Percentiles rank a stretch among this genome's conserved stretches.
Evolutionary conservation across 1,139 yeast species (phyloP).

Genomic region (Pneumocystis jirovecii): DNA sequence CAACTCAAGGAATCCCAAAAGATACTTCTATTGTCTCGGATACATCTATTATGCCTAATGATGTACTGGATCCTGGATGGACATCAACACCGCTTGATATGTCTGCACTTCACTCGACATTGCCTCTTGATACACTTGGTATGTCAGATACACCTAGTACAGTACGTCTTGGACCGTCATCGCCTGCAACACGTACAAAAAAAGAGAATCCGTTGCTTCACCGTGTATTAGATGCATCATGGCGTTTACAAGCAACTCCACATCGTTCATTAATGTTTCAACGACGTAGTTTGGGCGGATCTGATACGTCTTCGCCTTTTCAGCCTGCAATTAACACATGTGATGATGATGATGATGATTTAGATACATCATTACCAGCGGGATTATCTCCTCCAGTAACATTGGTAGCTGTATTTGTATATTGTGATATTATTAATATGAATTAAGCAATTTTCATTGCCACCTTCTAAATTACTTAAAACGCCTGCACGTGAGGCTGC

Average conservation of each 20-base stretch:
- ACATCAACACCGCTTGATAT: slow-evolving; percentile 13
- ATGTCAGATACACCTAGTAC: not conserved
- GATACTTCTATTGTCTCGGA: not conserved
- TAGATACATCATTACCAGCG: not conserved
- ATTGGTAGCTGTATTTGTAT: not conserved
- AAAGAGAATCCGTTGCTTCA: slow-evolving; percentile 20
- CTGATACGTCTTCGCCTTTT: not conserved
- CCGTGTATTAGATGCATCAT: slow-evolving; percentile 24
- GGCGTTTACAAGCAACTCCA: slow-evolving; percentile 27
- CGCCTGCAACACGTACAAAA: not conserved
- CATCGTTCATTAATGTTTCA: not conserved
- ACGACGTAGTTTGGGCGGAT: not conserved
- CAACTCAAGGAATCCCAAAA: not conserved
- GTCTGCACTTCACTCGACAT: slow-evolving; percentile 4
- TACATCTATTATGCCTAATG: not conserved
- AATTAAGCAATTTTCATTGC: not conserved
- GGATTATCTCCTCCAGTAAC: slow-evolving; percentile 1
- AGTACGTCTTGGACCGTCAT: not conserved
- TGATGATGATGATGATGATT: not conserved
- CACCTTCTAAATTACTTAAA: not conserved
- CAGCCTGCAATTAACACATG: not conserved
- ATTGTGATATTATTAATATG: not conserved
- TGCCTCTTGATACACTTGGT: not conserved
- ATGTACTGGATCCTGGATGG: slow-evolving; percentile 7
- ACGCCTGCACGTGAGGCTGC: slow-evolving; percentile 1